Evolutionary conservation across 345 rosid species (phyloP).

Genomic region (Eutrema heterophyllum): DNA sequence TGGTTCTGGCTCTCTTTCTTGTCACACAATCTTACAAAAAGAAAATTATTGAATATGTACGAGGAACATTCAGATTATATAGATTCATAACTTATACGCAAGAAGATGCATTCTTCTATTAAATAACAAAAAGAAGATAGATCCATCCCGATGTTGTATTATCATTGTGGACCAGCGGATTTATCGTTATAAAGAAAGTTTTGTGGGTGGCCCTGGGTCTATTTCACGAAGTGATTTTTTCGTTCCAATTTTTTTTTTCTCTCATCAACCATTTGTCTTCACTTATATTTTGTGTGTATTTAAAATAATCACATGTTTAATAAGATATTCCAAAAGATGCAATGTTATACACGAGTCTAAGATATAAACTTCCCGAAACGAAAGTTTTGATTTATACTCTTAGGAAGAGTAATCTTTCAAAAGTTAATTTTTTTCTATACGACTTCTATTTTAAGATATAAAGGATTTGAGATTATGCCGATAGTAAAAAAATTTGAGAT

Average conservation of each 20-base stretch:
- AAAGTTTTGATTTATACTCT: background rate
- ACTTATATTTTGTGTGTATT: background rate
- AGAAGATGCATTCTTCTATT: constrained; percentile 23
- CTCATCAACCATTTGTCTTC: background rate
- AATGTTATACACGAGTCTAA: background rate
- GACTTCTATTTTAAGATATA: no score
- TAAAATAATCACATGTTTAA: no score
- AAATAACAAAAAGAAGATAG: constrained; percentile 12
- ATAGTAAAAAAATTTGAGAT: background rate
- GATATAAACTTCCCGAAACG: background rate
- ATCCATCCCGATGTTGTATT: constrained; percentile 6
- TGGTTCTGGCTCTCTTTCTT: background rate
- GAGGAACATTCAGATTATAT: constrained; percentile 19
- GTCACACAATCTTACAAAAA: constrained; percentile 14
- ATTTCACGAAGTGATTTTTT: background rate
- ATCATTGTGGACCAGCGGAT: constrained; percentile 1
- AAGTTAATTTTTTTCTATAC: background rate
- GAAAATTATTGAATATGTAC: background rate
- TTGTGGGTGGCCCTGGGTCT: background rate
- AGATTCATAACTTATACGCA: constrained; percentile 26
- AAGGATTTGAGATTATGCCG: no score
- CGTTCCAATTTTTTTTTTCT: no score
- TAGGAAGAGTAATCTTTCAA: background rate
- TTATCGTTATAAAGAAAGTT: background rate
- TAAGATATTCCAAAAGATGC: no score